These are phyloP conservation scores for Tylopilus balloui DNA, from an alignment of 768 basidiomycete genomes.

Conservation along the genomic window DNA sequence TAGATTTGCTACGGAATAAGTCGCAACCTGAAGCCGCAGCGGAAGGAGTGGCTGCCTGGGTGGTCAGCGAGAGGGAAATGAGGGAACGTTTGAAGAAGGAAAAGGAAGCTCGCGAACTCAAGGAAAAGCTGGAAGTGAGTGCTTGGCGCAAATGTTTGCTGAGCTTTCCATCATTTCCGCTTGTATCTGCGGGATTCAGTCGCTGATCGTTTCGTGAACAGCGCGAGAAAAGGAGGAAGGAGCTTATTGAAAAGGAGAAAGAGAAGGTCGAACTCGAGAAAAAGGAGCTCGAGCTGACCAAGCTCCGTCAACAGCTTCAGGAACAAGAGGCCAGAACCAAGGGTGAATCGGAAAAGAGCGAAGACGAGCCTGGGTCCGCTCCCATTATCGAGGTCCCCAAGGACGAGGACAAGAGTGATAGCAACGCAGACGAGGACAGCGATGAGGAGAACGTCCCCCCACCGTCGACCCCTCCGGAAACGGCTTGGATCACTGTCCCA, in stretches of 20 bases:
- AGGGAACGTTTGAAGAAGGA: slow-evolving; percentile 68
- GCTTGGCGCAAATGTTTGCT: slow-evolving; percentile 15
- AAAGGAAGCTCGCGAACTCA: slow-evolving; percentile 64
- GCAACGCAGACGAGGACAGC: slow-evolving; percentile 37
- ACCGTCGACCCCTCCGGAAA: slow-evolving; percentile 28
- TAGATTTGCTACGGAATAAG: slow-evolving; percentile 82
- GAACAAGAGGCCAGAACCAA: slow-evolving; percentile 50
- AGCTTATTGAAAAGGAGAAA: slow-evolving; percentile 45
- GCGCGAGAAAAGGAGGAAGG: slow-evolving; percentile 44
- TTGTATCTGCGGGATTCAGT: background rate
- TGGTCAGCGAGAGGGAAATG: slow-evolving; percentile 69
- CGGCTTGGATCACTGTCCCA: slow-evolving; percentile 27
- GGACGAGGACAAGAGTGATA: slow-evolving; percentile 32
- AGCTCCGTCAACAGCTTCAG: slow-evolving; percentile 48
- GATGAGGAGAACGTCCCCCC: slow-evolving; percentile 40
- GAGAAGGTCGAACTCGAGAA: slow-evolving; percentile 62
- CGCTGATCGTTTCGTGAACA: slow-evolving; percentile 19
- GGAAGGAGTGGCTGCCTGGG: slow-evolving; percentile 64
- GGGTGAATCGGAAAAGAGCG: slow-evolving; percentile 42
- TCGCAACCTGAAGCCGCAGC: slow-evolving; percentile 75
- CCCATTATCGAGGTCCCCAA: slow-evolving; percentile 12
- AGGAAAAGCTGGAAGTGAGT: slow-evolving; percentile 64
- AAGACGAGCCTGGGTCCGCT: slow-evolving; percentile 26
- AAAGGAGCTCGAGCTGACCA: slow-evolving; percentile 56
- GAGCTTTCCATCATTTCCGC: slow-evolving; percentile 16